Base-by-base conservation (phyloP, 179 eudicot genomes). In the Nepenthes alata region DNA sequence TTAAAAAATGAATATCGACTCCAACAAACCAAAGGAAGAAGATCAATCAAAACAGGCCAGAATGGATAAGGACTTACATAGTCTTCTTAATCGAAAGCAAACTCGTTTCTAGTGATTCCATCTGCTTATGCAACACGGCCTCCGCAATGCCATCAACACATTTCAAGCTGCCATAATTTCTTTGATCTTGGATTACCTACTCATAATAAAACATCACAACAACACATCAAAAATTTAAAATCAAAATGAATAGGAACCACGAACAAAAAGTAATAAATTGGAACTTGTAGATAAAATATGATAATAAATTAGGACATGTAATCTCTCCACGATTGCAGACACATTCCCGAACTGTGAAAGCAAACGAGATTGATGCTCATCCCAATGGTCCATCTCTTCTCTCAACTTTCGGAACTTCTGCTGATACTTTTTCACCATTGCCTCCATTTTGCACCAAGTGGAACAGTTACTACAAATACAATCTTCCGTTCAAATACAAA, bases 81-180 rank as follows among this genome's bases (percentile, higher is more conserved):
- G 91, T 83, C 61, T 78, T 78, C 37, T 71, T 81, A 60, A 79
- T 74, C 1, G 88, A 81, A 36, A 62, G 67, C 70, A 87, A 62
- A 75, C 77, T 83, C 50, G 15, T 75, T 57, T 79, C 85, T 63
- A 94, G 63, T 11, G 96, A 76, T 53, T 87, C 86, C 91, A 90
- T 64, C 68, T 90, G 99, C 71, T 87, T 94, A 15, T 57, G 67
- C 69, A 77, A 69, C 50, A 87, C 80, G 9, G 77, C 75, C 53
- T 69, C 76, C 63, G 81, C 72, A 41, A 94, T 72, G 60, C 89
- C 86, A 53, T 74, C 78, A 66, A 94, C 64, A 69, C 73, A 77
- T 70, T 64, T 83, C 80, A 94, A 74, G 47, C 69, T 36, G 65
- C 96, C 95, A 75, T 82, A 94, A 44, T 87, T 70, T 57, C 63